Conservation (phyloP, 306 rosid species). For the Glycine soja region DNA sequence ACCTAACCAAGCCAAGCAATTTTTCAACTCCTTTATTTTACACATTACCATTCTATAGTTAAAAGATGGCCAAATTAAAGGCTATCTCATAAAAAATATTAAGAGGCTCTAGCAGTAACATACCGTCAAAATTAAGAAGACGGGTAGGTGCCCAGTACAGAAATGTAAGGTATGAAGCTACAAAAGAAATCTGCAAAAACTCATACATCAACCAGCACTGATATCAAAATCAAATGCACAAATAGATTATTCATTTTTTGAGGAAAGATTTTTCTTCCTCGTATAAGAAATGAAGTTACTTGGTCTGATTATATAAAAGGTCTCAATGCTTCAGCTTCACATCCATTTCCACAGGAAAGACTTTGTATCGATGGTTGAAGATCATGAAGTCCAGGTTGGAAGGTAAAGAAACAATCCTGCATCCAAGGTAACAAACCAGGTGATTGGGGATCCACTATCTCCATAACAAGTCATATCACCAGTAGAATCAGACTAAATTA, state of each 20-base stretch:
- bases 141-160: conserved; percentile 6
- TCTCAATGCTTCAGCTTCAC: conserved; percentile 64
- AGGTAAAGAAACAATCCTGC: conserved; percentile 87
- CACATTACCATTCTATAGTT: conserved; percentile 4
- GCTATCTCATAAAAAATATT: conserved; percentile 27
- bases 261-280: conserved; percentile 30
- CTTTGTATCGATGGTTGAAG: conserved; percentile 89
- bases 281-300: conserved; percentile 23
- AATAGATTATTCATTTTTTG: conserved; percentile 2
- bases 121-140: conserved; percentile 40
- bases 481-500: conserved; percentile 13
- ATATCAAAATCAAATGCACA: conserved; percentile 30
- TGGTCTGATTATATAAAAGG: conserved; percentile 3
- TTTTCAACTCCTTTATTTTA: background rate
- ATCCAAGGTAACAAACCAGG: conserved; percentile 42
- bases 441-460: conserved; percentile 27
- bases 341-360: conserved; percentile 58
- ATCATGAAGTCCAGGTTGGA: conserved; percentile 81
- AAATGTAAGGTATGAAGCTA: conserved; percentile 28
- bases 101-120: background rate
- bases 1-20: too few species aligned
- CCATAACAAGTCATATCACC: background rate
- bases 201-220: conserved; percentile 32
- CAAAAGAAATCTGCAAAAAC: conserved; percentile 36
- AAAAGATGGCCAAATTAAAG: conserved; percentile 12